Evolutionary conservation across 2,329 filamentous ascomycete species (phyloP).

Genomic region (Pseudogymnoascus sp.): DNA sequence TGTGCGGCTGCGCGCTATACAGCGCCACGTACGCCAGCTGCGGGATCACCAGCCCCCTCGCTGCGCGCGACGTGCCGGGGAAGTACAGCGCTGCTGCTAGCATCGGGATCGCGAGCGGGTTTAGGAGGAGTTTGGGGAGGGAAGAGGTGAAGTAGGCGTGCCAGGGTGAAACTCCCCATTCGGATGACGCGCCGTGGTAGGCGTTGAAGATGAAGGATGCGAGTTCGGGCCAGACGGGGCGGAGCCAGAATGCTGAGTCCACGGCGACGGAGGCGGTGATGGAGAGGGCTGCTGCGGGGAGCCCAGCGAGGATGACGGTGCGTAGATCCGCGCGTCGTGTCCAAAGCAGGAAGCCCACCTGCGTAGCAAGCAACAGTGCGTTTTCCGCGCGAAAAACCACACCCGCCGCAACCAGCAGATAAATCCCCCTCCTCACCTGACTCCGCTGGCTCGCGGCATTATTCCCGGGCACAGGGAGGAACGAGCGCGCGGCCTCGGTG

Average conservation of each 20-base stretch:
- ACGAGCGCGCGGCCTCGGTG: slow-evolving; percentile 49
- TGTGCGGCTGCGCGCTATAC: slow-evolving; percentile 88
- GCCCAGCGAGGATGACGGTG: slow-evolving; percentile 59
- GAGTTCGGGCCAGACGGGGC: slow-evolving; percentile 81
- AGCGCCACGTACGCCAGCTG: slow-evolving; percentile 64
- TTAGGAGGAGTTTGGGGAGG: slow-evolving; percentile 75
- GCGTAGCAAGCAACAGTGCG: slow-evolving; percentile 67
- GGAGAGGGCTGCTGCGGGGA: slow-evolving; percentile 57
- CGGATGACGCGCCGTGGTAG: slow-evolving; percentile 69
- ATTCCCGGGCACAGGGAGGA: slow-evolving; percentile 37
- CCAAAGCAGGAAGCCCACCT: slow-evolving; percentile 57
- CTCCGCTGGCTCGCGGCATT: slow-evolving; percentile 27
- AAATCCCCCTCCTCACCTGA: slow-evolving; percentile 49
- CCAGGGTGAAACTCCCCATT: slow-evolving; percentile 84
- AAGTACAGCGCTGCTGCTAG: slow-evolving; percentile 45
- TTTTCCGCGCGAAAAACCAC: slow-evolving; percentile 86
- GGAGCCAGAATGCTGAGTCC: slow-evolving; percentile 94
- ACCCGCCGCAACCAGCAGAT: slow-evolving; percentile 70
- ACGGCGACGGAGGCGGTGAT: slow-evolving; percentile 64
- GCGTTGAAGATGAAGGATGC: slow-evolving; percentile 89
- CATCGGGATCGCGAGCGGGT: slow-evolving; percentile 59
- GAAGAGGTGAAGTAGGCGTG: slow-evolving; percentile 79
- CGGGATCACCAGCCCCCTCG: slow-evolving; percentile 53
- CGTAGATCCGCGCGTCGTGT: slow-evolving; percentile 44
- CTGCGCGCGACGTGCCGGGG: slow-evolving; percentile 38